Evolutionary conservation across 768 basidiomycete genomes (phyloP), one percentile per base, ranked within the genome.

Genomic region (Stropharia rugosoannulata): DNA sequence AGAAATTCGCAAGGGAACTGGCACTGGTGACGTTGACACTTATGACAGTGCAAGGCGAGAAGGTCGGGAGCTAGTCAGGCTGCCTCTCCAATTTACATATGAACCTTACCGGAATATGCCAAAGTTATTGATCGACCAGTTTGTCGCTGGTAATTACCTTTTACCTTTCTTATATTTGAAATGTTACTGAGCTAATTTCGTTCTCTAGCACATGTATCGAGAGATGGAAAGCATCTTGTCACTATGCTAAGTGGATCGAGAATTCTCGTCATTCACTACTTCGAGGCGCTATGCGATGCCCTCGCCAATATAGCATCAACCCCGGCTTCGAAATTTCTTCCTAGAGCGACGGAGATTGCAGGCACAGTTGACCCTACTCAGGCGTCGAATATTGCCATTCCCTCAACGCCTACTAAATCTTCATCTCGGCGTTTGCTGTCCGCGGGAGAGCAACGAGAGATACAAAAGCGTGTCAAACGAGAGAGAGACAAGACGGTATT

Each of bases 151-250:
- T 74, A 58, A 51, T 69, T 49, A 32, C 19, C 2, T 43, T 25
- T 12, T 29, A 32, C 19, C 2, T 43, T 25, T 12, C 27, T 37
- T 13, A 4, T 10, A 13, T 27, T 29, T 39, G 1, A 11, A 38
- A 42, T 36, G 35, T 38, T 9, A 10, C 36, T 55, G 9, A 32
- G 13, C 11, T 51, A 13, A 8, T 15, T 36, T 29, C 32, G 4
- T 8, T 45, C 6, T 15, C 5, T 49, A 79, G 80, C 74, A 4
- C 81, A 80, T 53, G 72, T 80, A 7, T 81, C 80, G 5, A 62
- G 70, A 4, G 78, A 78, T 58, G 80, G 80, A n/a, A 67, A 66
- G n/a, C 80, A 83, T 59, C 61, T 83, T 10, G 77, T 70, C 6
- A 69, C 70, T 2, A 63, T 81, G 35, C 60, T 75, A 25, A 57